Evolutionary conservation across 495 filamentous ascomycete species (phyloP), one percentile per base, ranked within the genome.

Genomic region (Evansstolkia leycettana): DNA sequence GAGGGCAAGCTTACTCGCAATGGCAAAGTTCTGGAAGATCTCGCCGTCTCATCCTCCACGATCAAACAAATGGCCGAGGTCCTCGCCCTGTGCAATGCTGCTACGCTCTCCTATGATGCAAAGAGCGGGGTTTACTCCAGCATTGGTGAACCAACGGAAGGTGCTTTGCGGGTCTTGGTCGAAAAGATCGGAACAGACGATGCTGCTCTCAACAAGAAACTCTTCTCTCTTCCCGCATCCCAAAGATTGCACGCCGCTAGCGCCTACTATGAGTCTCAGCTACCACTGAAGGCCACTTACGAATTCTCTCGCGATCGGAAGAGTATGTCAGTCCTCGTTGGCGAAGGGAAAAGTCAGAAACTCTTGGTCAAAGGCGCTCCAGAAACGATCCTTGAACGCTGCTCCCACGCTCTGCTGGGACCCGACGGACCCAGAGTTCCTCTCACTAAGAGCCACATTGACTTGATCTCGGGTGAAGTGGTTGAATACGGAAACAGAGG

Each of bases 291-390:
- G 38, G 78, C 88, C 1, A 93, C 85, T 10, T 99, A 88, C 42
- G 92, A 99, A 54, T 99, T 99, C 60, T 96, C 92, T 4, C 78
- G 92, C 50, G 92, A 96, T 55, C 73, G 92, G 14, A 99, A 99
- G 71, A 96, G 92, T 53, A 99, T 99, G 92, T 99, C 92, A 17
- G 92, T 96, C 18, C 72, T 95, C 12, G 81, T 90, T 31, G 76
- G 80, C 35, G 62, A 71, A 29, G 73, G 67, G 31, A 67, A 65
- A 28, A 54, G 75, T 23, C 72, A 89, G 55, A 82, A 79, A 51
- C 78, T 99, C 10, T 74, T 99, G 16, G 90, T 96, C 40, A 99
- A 99, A 60, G 92, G 92, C 42, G 92, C 92, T 9, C 92, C 92
- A 8, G 92, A 99, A 57, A 81, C 84, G 6, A 75, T 96, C 42